phyloP scores from a whole-genome alignment of 176 grass and related monocot species.

The Bromus sterilis region DNA sequence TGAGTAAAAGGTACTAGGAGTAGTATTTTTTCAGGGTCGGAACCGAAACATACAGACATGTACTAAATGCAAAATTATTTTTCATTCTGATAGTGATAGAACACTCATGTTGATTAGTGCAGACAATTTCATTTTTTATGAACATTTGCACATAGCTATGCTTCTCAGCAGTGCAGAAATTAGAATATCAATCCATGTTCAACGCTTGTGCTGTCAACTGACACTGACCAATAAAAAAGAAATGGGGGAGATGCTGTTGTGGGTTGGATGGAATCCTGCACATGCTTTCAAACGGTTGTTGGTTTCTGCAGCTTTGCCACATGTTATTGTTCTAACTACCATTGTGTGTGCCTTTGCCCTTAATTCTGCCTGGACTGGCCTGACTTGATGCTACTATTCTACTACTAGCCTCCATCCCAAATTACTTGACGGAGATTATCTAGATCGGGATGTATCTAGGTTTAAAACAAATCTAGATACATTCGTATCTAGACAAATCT shows the following conservation, averaged over 20 bases:
- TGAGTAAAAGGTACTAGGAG: neutral
- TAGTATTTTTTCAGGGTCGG: neutral
- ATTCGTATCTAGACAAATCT: too few species aligned
- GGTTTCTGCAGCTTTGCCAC: constrained; percentile 2
- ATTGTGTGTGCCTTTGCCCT: constrained; percentile 22
- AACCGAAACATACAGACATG: neutral
- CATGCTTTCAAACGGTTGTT: constrained; percentile 39
- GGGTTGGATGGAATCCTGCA: constrained; percentile 30
- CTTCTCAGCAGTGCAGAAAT: neutral
- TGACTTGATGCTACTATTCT: constrained; percentile 11
- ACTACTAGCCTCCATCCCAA: too few species aligned
- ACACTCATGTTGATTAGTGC: neutral
- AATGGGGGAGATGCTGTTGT: neutral
- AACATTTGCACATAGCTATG: neutral
- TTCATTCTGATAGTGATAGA: neutral
- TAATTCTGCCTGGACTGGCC: neutral
- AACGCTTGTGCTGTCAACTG: constrained; percentile 11
- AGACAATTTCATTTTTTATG: neutral
- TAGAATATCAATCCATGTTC: neutral
- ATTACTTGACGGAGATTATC: too few species aligned
- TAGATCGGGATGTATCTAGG: too few species aligned
- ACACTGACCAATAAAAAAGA: neutral
- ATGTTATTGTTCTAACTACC: constrained; percentile 2
- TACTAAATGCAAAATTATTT: neutral
- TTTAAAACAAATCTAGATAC: too few species aligned